phyloP scores from a whole-genome alignment of 148 eudicot genomes.

The Drosera capensis region DNA sequence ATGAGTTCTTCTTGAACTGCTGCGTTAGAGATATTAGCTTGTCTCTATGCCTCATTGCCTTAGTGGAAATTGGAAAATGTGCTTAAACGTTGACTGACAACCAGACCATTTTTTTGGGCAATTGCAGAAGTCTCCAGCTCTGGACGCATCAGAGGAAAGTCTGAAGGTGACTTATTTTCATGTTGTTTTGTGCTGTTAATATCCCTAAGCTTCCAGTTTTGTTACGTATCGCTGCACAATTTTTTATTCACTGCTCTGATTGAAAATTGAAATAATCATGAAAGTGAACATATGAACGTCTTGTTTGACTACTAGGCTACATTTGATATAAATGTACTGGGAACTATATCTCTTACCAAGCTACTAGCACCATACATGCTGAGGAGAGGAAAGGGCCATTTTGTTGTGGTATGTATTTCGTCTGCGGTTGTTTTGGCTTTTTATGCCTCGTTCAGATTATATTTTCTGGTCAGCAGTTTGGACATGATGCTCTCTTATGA shows the following conservation, averaged over 20 bases:
- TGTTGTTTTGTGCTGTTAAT: not conserved
- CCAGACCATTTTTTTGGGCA: slow-evolving; percentile 4
- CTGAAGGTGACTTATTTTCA: slow-evolving; percentile 51
- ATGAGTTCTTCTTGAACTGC: slow-evolving; percentile 1
- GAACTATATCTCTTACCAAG: slow-evolving; percentile 86
- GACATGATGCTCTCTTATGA: not conserved
- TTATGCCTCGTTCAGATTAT: too few species aligned
- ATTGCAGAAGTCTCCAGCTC: slow-evolving; percentile 61
- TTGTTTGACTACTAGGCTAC: slow-evolving; percentile 43
- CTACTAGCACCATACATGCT: slow-evolving; percentile 71
- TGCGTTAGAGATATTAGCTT: not conserved
- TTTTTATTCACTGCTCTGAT: not conserved
- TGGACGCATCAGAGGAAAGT: slow-evolving; percentile 64
- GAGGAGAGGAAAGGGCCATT: slow-evolving; percentile 73
- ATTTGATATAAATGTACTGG: slow-evolving; percentile 64
- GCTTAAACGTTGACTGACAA: not conserved
- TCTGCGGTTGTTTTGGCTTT: too few species aligned
- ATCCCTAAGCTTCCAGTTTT: too few species aligned
- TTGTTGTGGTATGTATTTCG: slow-evolving; percentile 69
- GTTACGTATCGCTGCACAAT: too few species aligned
- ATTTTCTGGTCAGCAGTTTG: too few species aligned
- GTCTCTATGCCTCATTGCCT: too few species aligned
- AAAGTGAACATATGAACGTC: not conserved
- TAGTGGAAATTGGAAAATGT: not conserved
- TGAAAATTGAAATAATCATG: not conserved